Evolutionary conservation across 176 grass and related monocot genomes (phyloP), one percentile per base, ranked within the genome.

Genomic region (Thinopyrum elongatum): DNA sequence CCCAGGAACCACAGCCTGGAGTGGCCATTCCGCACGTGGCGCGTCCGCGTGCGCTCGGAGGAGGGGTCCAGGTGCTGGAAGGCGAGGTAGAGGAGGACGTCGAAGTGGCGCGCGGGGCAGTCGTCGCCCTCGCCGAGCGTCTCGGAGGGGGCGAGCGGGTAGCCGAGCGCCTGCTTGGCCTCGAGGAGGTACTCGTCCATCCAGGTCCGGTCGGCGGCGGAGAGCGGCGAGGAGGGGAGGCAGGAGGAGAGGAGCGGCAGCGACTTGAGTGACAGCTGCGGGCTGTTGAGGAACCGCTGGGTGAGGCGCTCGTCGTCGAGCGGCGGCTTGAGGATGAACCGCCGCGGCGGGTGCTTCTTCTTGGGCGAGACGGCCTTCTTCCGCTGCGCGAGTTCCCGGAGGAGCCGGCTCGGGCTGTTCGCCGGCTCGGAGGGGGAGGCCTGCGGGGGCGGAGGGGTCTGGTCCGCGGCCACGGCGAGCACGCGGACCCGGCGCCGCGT

Each of bases 111-210:
- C 6, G 97, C 92, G 23, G 97, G 97, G 66, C 93, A 96, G 81
- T 90, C 90, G 72, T 95, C 93, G 16, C 79, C 97, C 15, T 93
- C 94, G 25, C 86, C 97, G 39, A 99, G 92, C 70, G 83, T 81
- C 75, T 94, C 94, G 1, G 90, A 96, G 65, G 97, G 94, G 68
- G 91, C 90, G 36, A 99, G 92, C 22, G 97, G 97, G 76, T 99
- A 99, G 19, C 97, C 97, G 10, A 96, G 97, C 42, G 97, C 97
- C 91, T 99, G 97, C 86, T 96, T 99, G 70, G 94, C 94, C 89
- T 99, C 97, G 29, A 99, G 92, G 66, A 99, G 92, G 82, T 99
- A 99, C 90, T 99, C 94, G 44, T 94, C 97, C 42, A 96, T 94
- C 97, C 97, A 99, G 26, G 84, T 91, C 41, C 64, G 85, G 74